These are phyloP conservation scores for Parietichytrium sp. DNA, from an alignment of 108 stramenopile species.

Conservation along the genomic window DNA sequence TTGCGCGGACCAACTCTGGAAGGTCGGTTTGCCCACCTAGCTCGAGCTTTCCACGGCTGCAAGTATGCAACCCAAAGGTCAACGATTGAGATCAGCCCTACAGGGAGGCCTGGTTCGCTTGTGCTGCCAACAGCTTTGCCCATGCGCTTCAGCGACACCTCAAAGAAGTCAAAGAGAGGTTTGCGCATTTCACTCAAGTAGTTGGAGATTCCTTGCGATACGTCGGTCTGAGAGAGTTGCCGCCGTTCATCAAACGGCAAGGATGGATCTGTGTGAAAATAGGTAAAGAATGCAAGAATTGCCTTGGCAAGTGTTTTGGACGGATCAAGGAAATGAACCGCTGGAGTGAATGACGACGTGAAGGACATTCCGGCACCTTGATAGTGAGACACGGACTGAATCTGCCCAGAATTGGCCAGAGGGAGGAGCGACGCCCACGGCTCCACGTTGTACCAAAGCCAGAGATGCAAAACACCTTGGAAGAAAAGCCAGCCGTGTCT, in stretches of 20 bases:
- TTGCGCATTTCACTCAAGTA: background rate
- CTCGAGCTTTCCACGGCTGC: constrained; percentile 5
- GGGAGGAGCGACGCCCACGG: background rate
- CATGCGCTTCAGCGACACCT: background rate
- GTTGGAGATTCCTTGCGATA: background rate
- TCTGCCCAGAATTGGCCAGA: background rate
- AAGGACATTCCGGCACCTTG: background rate
- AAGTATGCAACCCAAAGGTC: background rate
- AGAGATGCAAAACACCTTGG: background rate
- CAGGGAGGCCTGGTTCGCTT: no score
- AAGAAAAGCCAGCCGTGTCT: background rate
- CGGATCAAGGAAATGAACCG: background rate
- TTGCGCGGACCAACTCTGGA: background rate
- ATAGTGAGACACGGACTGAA: background rate
- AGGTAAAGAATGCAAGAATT: background rate
- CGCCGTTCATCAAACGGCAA: background rate
- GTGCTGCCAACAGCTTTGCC: background rate
- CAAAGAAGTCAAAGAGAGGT: background rate
- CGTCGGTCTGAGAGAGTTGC: background rate
- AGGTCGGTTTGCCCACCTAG: background rate
- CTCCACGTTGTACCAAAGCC: background rate
- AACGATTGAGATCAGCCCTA: background rate
- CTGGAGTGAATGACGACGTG: background rate
- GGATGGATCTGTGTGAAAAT: background rate
- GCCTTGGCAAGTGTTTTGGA: background rate